Evolutionary conservation across 2,329 filamentous ascomycete genomes (phyloP).

Genomic region (Nemania sp.): DNA sequence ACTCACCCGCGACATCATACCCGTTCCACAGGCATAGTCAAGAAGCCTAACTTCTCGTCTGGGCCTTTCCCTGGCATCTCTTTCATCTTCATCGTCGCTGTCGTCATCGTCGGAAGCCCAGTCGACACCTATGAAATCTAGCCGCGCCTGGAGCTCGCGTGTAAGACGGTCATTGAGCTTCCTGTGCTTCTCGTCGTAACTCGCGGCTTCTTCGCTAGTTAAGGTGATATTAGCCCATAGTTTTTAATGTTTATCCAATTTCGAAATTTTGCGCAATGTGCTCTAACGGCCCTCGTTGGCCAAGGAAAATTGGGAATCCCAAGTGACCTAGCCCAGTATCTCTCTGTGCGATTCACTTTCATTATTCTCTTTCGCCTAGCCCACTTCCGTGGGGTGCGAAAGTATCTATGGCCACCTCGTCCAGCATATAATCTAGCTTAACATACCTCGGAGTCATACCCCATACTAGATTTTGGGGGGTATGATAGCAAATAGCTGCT

Average conservation of each 20-base stretch:
- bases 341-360: background rate
- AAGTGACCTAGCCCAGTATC: background rate
- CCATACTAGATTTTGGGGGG: background rate
- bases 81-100: constrained; percentile 36
- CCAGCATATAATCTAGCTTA: background rate
- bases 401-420: background rate
- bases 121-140: constrained; percentile 65
- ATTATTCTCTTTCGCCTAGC: no score
- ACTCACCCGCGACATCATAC: constrained; percentile 57
- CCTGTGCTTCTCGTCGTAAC: constrained; percentile 62
- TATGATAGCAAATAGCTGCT: background rate
- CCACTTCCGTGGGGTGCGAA: no score
- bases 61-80: constrained; percentile 28
- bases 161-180: constrained; percentile 59
- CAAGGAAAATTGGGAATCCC: background rate
- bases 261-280: no score
- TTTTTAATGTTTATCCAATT: background rate
- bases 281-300: background rate
- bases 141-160: constrained; percentile 55
- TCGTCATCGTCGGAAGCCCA: constrained; percentile 50
- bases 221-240: constrained; percentile 1
- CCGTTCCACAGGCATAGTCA: constrained; percentile 79
- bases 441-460: background rate
- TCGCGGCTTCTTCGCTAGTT: constrained; percentile 55
- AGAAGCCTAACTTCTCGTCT: constrained; percentile 57